These are phyloP conservation scores for Theobroma cacao DNA, from an alignment of 345 rosid species.

Conservation along the genomic window DNA sequence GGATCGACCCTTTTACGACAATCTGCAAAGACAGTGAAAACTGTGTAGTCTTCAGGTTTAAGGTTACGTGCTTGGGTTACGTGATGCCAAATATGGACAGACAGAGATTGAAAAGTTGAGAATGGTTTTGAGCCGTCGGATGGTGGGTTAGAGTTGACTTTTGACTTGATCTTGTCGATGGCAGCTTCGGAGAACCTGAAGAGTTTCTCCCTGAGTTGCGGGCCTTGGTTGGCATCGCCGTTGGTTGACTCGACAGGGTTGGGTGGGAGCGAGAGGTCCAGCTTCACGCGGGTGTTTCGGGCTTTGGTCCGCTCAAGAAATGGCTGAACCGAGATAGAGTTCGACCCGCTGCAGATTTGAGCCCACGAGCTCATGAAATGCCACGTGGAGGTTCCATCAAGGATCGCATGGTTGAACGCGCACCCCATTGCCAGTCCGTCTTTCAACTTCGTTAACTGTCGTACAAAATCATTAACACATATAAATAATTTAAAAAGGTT, in stretches of 20 bases:
- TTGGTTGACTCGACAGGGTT: slow-evolving; percentile 38
- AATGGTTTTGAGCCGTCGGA: slow-evolving; percentile 62
- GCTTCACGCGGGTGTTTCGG: slow-evolving; percentile 76
- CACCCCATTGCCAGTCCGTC: slow-evolving; percentile 89
- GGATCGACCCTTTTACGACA: slow-evolving; percentile 85
- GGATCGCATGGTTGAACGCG: slow-evolving; percentile 90
- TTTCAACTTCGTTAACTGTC: slow-evolving; percentile 75
- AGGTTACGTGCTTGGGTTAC: slow-evolving; percentile 73
- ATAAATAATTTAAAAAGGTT: neutral
- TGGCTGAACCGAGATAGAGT: slow-evolving; percentile 42
- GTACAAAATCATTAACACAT: neutral
- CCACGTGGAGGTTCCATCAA: slow-evolving; percentile 94
- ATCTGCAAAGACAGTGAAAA: slow-evolving; percentile 84
- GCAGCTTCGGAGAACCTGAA: slow-evolving; percentile 76
- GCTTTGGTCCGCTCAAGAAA: slow-evolving; percentile 79
- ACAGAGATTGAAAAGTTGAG: slow-evolving; percentile 87
- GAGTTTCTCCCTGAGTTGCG: slow-evolving; percentile 54
- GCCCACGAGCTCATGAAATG: slow-evolving; percentile 98
- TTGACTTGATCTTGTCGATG: slow-evolving; percentile 66
- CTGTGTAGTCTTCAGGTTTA: slow-evolving; percentile 73
- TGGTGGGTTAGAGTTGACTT: slow-evolving; percentile 45
- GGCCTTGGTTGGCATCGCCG: slow-evolving; percentile 27
- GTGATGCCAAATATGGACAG: slow-evolving; percentile 87
- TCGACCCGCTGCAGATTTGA: slow-evolving; percentile 49
- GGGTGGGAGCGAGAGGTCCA: slow-evolving; percentile 48